Base-by-base conservation (phyloP, 495 filamentous ascomycete genomes). In the Cercophora sp. region DNA sequence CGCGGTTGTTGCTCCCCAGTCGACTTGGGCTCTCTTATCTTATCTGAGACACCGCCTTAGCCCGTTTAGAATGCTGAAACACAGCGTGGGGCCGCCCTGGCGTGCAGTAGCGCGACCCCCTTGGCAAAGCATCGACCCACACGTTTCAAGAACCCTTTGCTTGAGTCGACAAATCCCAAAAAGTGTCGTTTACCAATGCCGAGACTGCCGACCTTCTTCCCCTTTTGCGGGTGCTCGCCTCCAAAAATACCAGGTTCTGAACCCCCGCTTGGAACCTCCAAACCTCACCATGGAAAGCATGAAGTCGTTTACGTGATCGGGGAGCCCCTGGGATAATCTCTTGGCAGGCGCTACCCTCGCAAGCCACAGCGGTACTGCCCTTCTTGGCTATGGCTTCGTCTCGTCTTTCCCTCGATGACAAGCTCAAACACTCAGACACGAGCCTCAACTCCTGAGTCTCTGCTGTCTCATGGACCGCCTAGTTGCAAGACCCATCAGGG, bases 11-110 rank as follows among this genome's bases (percentile, higher is more conserved):
- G n/a, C n/a, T n/a, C n/a, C n/a, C n/a, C n/a, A n/a, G n/a, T n/a
- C n/a, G n/a, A n/a, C n/a, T n/a, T n/a, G 27, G 11, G 45, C 15
- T 22, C 36, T 25, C 26, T 50, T 53, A 47, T 52, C 54, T 53
- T 57, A 58, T 54, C 56, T 50, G 56, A 49, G 45, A 58, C 56
- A 36, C 41, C 15, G 36, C 34, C 8, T 25, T 47, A 41, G 8
- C 52, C 35, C 23, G 27, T 16, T 48, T 18, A 8, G 44, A 27
- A 15, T 20, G 11, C 32, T 55, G 54, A 56, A 56, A 51, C 54
- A 46, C 41, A 9, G 9, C 13, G 36, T 22, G 20, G 20, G 8
- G 25, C 5, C 11, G 2, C 4, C 3, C 8, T 43, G 16, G 40
- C 40, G n/a, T 43, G 16, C 16, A 43, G 16, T 25, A 24, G 40